Percentiles rank a stretch among this genome's conserved stretches.
These are phyloP conservation scores for Fusarium chlamydosporum DNA, from an alignment of 2,329 filamentous ascomycete genomes.

Conservation along the genomic window DNA sequence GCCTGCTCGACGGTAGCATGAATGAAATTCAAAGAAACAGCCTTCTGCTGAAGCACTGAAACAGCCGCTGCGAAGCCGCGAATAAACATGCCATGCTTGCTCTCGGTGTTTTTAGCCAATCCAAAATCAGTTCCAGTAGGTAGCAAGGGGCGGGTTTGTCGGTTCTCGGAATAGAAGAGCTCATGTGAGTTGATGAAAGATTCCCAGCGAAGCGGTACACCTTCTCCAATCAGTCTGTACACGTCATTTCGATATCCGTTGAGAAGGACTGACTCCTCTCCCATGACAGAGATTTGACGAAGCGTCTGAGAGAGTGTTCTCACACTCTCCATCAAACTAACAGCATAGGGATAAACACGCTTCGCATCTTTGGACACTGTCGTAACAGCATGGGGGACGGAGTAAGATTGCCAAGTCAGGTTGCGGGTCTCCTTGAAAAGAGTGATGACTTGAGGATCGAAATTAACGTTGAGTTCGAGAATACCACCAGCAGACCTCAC, in stretches of 20 bases:
- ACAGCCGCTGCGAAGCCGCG: conserved; percentile 91
- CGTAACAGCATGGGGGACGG: conserved; percentile 92
- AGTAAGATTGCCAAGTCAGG: conserved; percentile 93
- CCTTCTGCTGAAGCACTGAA: conserved; percentile 89
- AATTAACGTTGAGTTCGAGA: conserved; percentile 92
- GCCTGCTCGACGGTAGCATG: conserved; percentile 86
- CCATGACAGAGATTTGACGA: conserved; percentile 86
- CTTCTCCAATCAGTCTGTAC: conserved; percentile 85
- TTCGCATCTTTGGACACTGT: conserved; percentile 99
- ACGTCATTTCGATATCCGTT: conserved; percentile 94
- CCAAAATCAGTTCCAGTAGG: conserved; percentile 59
- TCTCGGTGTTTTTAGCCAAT: conserved; percentile 75
- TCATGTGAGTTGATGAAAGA: conserved; percentile 98
- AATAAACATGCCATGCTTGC: conserved; percentile 96
- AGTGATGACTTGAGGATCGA: conserved; percentile 96
- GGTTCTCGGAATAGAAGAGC: conserved; percentile 73
- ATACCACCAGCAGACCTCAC: conserved; percentile 92
- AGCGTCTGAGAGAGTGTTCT: conserved; percentile 91
- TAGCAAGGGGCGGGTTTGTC: conserved; percentile 62
- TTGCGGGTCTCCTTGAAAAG: conserved; percentile 99
- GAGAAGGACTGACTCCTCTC: conserved; percentile 86
- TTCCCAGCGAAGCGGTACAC: conserved; percentile 93
- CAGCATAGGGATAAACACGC: conserved; percentile 96
- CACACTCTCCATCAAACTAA: conserved; percentile 99
- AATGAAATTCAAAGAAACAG: conserved; percentile 81